Base-by-base conservation (phyloP, 345 rosid species). In the Arabis hirsuta region DNA sequence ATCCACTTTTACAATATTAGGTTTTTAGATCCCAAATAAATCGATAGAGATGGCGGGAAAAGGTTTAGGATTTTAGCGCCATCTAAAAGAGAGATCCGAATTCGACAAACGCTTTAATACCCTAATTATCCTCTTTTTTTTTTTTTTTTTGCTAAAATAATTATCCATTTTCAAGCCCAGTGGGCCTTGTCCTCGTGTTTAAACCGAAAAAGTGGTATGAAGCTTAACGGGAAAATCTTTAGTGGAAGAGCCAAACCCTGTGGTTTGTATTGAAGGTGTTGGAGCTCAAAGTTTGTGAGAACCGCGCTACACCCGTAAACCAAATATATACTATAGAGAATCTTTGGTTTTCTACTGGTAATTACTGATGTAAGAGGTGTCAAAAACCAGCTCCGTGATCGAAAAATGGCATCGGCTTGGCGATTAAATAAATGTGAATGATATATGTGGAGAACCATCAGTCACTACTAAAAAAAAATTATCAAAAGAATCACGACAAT, bases 291-390 rank as follows among this genome's bases (percentile, higher is more conserved):
- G 32, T 22, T 62, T 67, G 79, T 53, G 62, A 81, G 84, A 42
- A 32, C 43, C 2, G 81, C 84, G 10, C 81, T 83, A 69, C 81
- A 83, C 13, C 84, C 83, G 14, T 79, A 80, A 53, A 76, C 43
- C 52, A 81, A 64, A 60, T 69, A 67, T 16, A 78, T 51, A 27
- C 72, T n/a, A 41, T 83, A 81, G 26, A 83, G 55, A 38, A 76
- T 62, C 39, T 54, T 45, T 41, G 82, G 66, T 64, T 64, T 39
- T 55, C 52, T 20, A 22, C 12, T n/a, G 53, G 55, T 75, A 12
- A 48, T 61, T 41, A 67, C 55, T 2, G 80, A 76, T 48, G 53
- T 53, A 51, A 80, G 77, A 39, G 63, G 72, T 12, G 80, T 66
- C n/a, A 54, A 36, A 42, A 75, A 76, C 80, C 82, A 75, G 71